Base-by-base conservation (phyloP, 2,329 filamentous ascomycete genomes). In the Tolypocladium inflatum region DNA sequence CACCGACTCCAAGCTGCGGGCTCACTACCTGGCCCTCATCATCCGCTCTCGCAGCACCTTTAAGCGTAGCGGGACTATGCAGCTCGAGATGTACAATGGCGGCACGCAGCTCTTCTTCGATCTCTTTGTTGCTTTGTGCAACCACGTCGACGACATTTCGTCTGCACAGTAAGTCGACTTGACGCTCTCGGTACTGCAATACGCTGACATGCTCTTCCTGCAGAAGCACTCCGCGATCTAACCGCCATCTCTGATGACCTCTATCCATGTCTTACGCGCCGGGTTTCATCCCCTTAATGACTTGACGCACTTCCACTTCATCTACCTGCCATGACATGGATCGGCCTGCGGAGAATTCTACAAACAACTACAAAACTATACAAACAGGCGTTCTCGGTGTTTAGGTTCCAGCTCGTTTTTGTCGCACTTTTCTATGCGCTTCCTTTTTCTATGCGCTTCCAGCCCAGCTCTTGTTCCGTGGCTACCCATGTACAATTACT, bases 11-110 rank as follows among this genome's bases (percentile, higher is more conserved):
- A 92, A 92, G 73, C 80, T 96, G 57, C 83, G 92, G 59, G 91
- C 91, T 30, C 91, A 96, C 73, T 97, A 96, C 66, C 85, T 96
- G 42, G 91, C 92, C 21, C 84, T 96, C 68, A 96, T 96, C 74
- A 95, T 96, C 70, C 86, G 91, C 63, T 90, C 88, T 66, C 84
- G 92, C 64, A 83, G 84, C 68, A 96, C 90, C 2, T 96, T 97
- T 76, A 96, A 96, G 80, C 82, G 90, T 57, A 96, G 91, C 73
- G 91, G 91, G 57, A 96, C 91, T 4, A 96, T 96, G 91, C 92
- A 96, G 75, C 84, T 90, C 64, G 91, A 96, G 76, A 96, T 97
- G 91, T 89, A 89, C 71, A 84, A 85, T 61, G 92, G 92, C 35
- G 90, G 90, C 57, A 89, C 79, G 1, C 82, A 89, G 68, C 79